phyloP scores from a whole-genome alignment of 2,329 filamentous ascomycete species.

The Orbilia brochopaga region DNA sequence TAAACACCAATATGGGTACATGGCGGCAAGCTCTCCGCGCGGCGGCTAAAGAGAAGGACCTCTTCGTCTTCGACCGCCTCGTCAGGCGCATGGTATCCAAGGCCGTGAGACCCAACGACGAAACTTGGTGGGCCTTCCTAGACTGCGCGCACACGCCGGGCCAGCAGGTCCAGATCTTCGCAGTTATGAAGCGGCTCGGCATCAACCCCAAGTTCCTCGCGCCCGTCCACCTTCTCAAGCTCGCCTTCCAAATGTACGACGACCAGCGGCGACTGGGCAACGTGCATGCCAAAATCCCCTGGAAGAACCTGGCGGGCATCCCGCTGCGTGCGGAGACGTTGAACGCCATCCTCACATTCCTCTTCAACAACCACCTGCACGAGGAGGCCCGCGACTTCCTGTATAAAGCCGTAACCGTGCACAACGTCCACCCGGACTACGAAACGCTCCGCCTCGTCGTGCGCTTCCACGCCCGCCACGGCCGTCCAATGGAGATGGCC shows the following conservation, averaged over 20 bases:
- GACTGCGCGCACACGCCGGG: conserved; percentile 23
- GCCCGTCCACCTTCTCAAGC: conserved; percentile 11
- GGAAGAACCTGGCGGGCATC: conserved; percentile 30
- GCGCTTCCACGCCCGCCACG: conserved; percentile 8
- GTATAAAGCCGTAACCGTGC: not conserved
- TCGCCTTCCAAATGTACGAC: conserved; percentile 33
- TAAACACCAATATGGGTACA: conserved; percentile 29
- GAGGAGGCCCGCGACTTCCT: conserved; percentile 31
- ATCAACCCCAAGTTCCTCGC: conserved; percentile 31
- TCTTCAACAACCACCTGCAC: conserved; percentile 31
- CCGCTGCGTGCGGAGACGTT: conserved; percentile 17
- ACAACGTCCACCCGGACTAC: conserved; percentile 16
- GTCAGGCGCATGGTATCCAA: conserved; percentile 21
- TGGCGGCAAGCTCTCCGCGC: conserved; percentile 24
- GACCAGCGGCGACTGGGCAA: conserved; percentile 33
- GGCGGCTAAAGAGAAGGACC: conserved; percentile 27
- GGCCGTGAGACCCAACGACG: conserved; percentile 12
- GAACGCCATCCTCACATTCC: conserved; percentile 30
- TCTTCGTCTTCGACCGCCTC: conserved; percentile 32
- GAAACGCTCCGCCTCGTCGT: conserved; percentile 33
- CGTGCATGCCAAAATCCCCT: conserved; percentile 13
- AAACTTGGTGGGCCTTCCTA: conserved; percentile 23
- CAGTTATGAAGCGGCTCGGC: conserved; percentile 19
- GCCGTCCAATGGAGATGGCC: not conserved
- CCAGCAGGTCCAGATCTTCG: conserved; percentile 34